These are phyloP conservation scores for Pholiota microspora DNA, from an alignment of 768 basidiomycete genomes.

Conservation along the genomic window DNA sequence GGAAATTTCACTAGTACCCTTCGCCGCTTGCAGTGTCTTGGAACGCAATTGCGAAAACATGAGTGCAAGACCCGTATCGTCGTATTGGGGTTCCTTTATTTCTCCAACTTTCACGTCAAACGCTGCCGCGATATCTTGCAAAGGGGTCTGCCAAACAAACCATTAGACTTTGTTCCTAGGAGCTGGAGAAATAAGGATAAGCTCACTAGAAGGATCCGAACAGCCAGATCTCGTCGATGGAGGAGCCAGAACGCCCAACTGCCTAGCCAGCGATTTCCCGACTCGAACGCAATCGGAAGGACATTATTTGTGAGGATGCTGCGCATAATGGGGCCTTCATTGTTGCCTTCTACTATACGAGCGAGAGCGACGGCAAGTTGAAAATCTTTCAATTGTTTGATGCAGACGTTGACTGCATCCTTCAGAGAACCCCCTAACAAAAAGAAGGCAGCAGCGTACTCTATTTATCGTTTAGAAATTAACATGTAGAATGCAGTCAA, in stretches of 20 bases:
- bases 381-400: conserved; percentile 86
- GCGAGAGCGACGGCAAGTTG: conserved; percentile 89
- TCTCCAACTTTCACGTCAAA: conserved; percentile 54
- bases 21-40: conserved; percentile 89
- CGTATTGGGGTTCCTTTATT: conserved; percentile 85
- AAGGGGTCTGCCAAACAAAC: conserved; percentile 55
- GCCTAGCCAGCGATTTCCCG: conserved; percentile 90
- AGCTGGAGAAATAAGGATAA: not conserved
- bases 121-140: conserved; percentile 66
- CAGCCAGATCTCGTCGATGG: conserved; percentile 83
- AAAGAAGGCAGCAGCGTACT: conserved; percentile 99
- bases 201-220: conserved; percentile 85
- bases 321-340: conserved; percentile 74
- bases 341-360: conserved; percentile 77
- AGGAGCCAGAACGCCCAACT: conserved; percentile 98
- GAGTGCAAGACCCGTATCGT: conserved; percentile 90
- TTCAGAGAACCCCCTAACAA: conserved; percentile 84
- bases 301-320: conserved; percentile 73
- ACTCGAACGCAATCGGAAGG: conserved; percentile 78
- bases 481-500: not conserved
- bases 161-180: not conserved
- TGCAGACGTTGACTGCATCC: conserved; percentile 89
- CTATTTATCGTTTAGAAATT: conserved; percentile 36
- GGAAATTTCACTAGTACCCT: conserved; percentile 90
- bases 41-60: conserved; percentile 87